Evolutionary conservation across 768 basidiomycete genomes (phyloP).

Genomic region (Mycena galopus): DNA sequence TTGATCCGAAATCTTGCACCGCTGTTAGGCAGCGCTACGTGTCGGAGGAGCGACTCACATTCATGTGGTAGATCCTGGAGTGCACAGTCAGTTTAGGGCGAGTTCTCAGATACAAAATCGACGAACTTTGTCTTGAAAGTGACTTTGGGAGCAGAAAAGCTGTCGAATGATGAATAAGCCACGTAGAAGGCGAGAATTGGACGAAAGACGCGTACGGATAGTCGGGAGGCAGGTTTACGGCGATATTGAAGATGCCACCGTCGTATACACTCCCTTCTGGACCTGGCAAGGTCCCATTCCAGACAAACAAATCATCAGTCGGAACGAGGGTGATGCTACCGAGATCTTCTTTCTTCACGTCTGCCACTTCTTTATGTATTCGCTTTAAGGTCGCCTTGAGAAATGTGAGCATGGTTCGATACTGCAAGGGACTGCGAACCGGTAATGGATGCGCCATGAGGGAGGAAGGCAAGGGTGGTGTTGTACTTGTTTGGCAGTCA

Average conservation of each 20-base stretch:
- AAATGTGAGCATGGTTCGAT: not conserved
- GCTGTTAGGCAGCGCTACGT: conserved; percentile 11
- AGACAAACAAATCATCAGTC: conserved; percentile 73
- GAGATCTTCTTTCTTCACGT: conserved; percentile 86
- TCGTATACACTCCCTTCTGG: conserved; percentile 89
- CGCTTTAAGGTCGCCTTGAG: conserved; percentile 76
- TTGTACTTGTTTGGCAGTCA: not conserved
- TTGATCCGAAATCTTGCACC: conserved; percentile 72
- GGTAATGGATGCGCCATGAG: conserved; percentile 27
- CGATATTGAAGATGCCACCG: conserved; percentile 79
- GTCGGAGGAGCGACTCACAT: conserved; percentile 54
- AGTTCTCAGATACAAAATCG: not conserved
- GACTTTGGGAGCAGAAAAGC: conserved; percentile 86
- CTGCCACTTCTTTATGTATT: conserved; percentile 85
- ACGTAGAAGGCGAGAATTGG: conserved; percentile 10
- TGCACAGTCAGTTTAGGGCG: not conserved
- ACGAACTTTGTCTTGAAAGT: conserved; percentile 78
- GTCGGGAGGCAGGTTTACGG: conserved; percentile 75
- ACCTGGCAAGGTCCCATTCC: conserved; percentile 85
- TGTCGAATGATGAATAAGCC: conserved; percentile 44
- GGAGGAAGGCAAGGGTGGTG: not conserved
- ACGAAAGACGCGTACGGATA: conserved; percentile 75
- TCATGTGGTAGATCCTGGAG: conserved; percentile 89
- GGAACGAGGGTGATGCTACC: conserved; percentile 80
- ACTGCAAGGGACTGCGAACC: conserved; percentile 1